Evolutionary conservation across 179 eudicot species (phyloP), one percentile per base, ranked within the genome.

Genomic region (Gypsophila paniculata): DNA sequence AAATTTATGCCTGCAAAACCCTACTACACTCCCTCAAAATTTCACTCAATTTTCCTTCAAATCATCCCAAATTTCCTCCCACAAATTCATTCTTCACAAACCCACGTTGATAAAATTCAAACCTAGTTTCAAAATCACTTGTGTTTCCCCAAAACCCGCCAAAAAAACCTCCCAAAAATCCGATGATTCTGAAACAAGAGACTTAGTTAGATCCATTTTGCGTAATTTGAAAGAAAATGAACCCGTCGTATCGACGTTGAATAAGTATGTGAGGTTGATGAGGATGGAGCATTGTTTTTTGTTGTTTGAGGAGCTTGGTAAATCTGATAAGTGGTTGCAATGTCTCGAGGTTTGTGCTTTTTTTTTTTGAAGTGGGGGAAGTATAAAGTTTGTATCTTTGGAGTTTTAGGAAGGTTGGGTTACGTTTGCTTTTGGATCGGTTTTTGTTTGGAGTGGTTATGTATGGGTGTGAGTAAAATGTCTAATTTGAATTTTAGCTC

Each of bases 211-310:
- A 13, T 53, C 57, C 6, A 34, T 93, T 8, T 26, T 89, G 82
- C 86, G 87, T 72, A 88, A 85, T 71, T 64, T 80, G 57, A 78
- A 52, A 58, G 89, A 87, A 64, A 86, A 85, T 65, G 80, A 74
- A 72, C 89, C 98, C n/a, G 67, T 93, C 63, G 65, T 87, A 0
- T 65, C 85, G 0, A 85, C 87, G 3, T 72, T 93, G 76, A 79
- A 84, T 62, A 91, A 88, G 86, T 86, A 89, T 72, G 97, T 84
- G 6, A 86, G 76, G 72, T 32, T 87, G 52, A 49, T 94, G 59
- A 83, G 99, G 66, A 81, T 82, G 69, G 97, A 94, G 19, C 99
- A 94, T 73, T 94, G 99, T 76, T 94, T 94, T 79, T 61, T 91
- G 78, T 71, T 94, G 67, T 94, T 94, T 79, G 97, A 94, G 74